Evolutionary conservation across 2,329 filamentous ascomycete genomes (phyloP).

Genomic region (Zymoseptoria passerinii): DNA sequence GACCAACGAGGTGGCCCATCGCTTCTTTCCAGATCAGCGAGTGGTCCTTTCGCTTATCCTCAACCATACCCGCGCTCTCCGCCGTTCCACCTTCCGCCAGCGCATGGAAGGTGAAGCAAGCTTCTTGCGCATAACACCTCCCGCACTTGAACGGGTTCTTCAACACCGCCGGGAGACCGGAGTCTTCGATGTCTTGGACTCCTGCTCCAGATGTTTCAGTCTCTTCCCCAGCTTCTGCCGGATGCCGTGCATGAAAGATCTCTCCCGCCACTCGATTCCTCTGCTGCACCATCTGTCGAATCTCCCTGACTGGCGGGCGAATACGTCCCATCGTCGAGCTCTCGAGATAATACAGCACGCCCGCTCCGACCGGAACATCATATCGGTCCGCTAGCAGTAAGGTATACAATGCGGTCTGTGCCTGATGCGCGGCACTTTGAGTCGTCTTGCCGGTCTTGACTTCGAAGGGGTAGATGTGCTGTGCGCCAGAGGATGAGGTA

Average conservation of each 20-base stretch:
- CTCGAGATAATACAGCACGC: constrained; percentile 92
- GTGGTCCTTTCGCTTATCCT: constrained; percentile 43
- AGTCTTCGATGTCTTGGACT: constrained; percentile 26
- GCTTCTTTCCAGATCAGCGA: constrained; percentile 59
- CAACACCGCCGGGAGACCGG: constrained; percentile 77
- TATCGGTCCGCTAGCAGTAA: constrained; percentile 88
- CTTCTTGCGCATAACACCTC: constrained; percentile 79
- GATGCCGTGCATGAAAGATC: constrained; percentile 46
- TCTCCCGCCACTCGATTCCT: constrained; percentile 83
- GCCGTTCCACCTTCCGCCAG: constrained; percentile 75
- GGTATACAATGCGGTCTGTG: constrained; percentile 92
- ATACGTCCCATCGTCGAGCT: constrained; percentile 78
- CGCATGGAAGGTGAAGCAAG: constrained; percentile 91
- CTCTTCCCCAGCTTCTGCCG: constrained; percentile 3
- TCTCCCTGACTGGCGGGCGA: constrained; percentile 74
- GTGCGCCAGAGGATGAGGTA: constrained; percentile 45
- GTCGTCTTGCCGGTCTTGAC: constrained; percentile 85
- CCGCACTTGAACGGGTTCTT: constrained; percentile 73
- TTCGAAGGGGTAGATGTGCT: constrained; percentile 73
- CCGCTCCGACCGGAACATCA: constrained; percentile 82
- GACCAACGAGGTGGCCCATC: constrained; percentile 39
- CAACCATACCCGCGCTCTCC: constrained; percentile 70
- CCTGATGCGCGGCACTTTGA: constrained; percentile 72
- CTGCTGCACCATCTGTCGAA: constrained; percentile 94
- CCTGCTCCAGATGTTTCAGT: background rate